Base-by-base conservation (phyloP, 805 yeast genomes). In the Pichia gijzeniarum region DNA sequence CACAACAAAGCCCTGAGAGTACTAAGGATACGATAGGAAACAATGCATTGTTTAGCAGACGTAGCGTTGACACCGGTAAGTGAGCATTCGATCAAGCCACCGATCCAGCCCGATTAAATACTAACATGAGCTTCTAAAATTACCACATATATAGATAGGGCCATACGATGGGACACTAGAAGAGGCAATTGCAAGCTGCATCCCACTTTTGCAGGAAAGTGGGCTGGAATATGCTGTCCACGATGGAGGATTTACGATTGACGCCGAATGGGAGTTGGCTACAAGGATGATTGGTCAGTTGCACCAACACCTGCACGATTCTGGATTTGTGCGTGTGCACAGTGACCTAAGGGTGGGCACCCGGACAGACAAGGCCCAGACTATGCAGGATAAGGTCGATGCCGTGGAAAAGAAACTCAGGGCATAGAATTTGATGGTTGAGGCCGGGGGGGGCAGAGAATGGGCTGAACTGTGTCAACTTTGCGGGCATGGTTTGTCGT, bases 241-340 rank as follows among this genome's bases (percentile, higher is more conserved):
- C 64, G 83, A 91, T 53, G 96, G 96, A 2, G 96, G 96, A 2
- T 88, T 95, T 12, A 88, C 96, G 1, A 50, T 59, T 46, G 83
- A 84, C 54, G 96, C 96, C 1, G 89, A 88, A 14, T 88, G 95
- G 95, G 79, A 79, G 54, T 87, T 82, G 44, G 96, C 88, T 2
- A 82, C 80, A 77, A 76, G 71, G 30, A 63, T 85, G 43, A 82
- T 88, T 54, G 95, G 95, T 7, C 74, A 77, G 53, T 66, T 86
- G 53, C 96, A 88, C 57, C 79, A 81, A 56, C 68, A 68, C 38
- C 73, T 85, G 42, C 96, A 88, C 56, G 70, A 70, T 4, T 68
- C 73, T 48, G 95, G 95, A 0, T 78, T 84, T 13, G 73, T 82
- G 12, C 72, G 96, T 60, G 78, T 87, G 44, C 96, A 88, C 59